These are phyloP conservation scores for Alternaria tenuissima DNA, from an alignment of 2,329 filamentous ascomycete genomes.

Conservation along the genomic window DNA sequence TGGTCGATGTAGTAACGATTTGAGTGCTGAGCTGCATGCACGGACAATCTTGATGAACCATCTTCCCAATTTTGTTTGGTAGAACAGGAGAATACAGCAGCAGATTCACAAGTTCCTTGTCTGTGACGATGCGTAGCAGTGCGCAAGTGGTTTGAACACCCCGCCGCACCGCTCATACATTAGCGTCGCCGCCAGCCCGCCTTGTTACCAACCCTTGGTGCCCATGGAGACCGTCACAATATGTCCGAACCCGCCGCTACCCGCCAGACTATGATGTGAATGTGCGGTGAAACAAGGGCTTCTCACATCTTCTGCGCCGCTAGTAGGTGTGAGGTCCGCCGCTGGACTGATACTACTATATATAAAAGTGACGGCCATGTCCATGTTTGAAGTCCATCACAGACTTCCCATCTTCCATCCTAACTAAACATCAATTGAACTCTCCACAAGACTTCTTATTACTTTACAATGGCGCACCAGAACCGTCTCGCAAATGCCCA, in stretches of 20 bases:
- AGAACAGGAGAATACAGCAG: neutral
- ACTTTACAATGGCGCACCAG: conserved; percentile 38
- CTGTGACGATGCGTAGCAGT: neutral
- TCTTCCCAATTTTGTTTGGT: neutral
- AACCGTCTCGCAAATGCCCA: conserved; percentile 60
- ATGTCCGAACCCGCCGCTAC: conserved; percentile 5
- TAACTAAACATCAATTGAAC: neutral
- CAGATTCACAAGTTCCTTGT: neutral
- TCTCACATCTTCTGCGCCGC: neutral
- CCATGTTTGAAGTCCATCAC: neutral
- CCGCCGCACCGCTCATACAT: conserved; percentile 29
- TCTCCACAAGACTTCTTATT: neutral
- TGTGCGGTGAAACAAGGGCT: too few relatives aligned
- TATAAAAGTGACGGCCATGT: neutral
- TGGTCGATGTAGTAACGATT: too few relatives aligned
- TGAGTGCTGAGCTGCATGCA: too few relatives aligned
- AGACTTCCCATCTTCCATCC: neutral
- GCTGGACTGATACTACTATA: neutral
- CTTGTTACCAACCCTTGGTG: neutral
- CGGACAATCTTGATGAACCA: too few relatives aligned
- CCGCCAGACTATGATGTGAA: neutral
- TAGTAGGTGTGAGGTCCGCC: neutral
- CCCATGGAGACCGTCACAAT: neutral
- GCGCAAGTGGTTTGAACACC: conserved; percentile 19
- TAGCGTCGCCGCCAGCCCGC: conserved; percentile 24